Evolutionary conservation across 2,329 filamentous ascomycete genomes (phyloP), one percentile per base, ranked within the genome.

Genomic region (Cordyceps javanica): DNA sequence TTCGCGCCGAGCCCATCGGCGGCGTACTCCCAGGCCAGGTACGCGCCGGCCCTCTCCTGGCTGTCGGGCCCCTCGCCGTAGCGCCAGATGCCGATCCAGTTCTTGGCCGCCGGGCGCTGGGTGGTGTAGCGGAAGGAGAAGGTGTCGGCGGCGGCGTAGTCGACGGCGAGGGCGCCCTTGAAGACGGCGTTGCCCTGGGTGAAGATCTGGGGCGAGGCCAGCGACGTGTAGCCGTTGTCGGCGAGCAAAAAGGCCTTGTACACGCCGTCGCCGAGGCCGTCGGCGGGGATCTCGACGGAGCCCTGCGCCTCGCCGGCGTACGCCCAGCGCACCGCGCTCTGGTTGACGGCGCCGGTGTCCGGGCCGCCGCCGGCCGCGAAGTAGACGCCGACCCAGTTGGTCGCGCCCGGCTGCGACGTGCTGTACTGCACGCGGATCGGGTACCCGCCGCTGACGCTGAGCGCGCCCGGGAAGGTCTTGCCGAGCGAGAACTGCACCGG

Each of bases 341-440:
- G n/a, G 45, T 16, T 19, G 3, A 34, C 26, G 5, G 11, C 39
- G 45, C 48, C 52, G 21, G 32, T 16, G 30, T 56, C 53, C 19
- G 58, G 58, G 4, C 52, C 58, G 39, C 58, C 58, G 41, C 52
- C 58, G 5, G 52, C 26, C n/a, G 52, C 52, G 38, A 52, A 56
- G 46, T 59, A 59, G 14, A 59, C 7, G 16, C 38, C 58, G 28
- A 59, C 25, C 58, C 58, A 59, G 58, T 59, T 59, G n/a, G 48
- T 39, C 5, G 26, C 36, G 39, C 39, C 48, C n/a, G 58, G 46
- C 28, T 21, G 10, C 8, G 23, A 13, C 7, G 52, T 59, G 45
- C 28, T 45, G 46, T 59, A 59, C 21, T 59, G 21, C 19, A 59
- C 11, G 21, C 39, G 21, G 13, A 59, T 41, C 28, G 58, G 58